Conservation (phyloP, 768 basidiomycete genomes). For the Mycena vulgaris region DNA sequence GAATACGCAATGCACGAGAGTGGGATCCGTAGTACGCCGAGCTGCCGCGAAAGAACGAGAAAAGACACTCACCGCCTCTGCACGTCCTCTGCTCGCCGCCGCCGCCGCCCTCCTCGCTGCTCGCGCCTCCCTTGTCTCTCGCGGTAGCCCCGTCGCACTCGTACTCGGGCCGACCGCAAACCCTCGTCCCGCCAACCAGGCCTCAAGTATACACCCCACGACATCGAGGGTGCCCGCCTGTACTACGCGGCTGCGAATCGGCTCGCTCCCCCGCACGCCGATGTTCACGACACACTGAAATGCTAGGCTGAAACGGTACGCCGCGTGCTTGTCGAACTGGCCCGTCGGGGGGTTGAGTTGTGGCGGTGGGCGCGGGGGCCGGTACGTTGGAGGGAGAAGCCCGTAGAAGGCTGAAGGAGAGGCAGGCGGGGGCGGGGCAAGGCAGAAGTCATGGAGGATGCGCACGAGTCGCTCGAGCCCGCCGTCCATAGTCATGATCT, state of each 20-base stretch:
- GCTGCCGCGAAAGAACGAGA: neutral
- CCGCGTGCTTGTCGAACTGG: conserved; percentile 84
- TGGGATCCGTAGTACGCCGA: neutral
- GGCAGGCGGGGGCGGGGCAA: conserved; percentile 86
- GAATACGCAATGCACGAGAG: neutral
- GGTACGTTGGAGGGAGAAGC: conserved; percentile 75
- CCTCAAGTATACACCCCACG: conserved; percentile 93
- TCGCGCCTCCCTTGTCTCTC: conserved; percentile 81
- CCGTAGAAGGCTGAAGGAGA: conserved; percentile 85
- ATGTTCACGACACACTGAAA: conserved; percentile 99
- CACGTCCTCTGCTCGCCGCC: conserved; percentile 61
- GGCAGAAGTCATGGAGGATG: conserved; percentile 91
- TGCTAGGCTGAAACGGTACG: conserved; percentile 91
- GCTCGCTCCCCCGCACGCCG: conserved; percentile 95
- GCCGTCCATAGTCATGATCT: conserved; percentile 98
- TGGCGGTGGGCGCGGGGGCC: conserved; percentile 68
- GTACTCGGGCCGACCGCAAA: conserved; percentile 89
- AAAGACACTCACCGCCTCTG: conserved; percentile 38
- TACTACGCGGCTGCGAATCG: conserved; percentile 91
- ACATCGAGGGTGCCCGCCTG: conserved; percentile 95
- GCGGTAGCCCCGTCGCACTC: conserved; percentile 79
- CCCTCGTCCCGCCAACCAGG: conserved; percentile 91
- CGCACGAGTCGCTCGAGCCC: conserved; percentile 96
- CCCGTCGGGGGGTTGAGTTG: conserved; percentile 73
- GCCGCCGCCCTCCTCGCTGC: conserved; percentile 70